Base-by-base conservation (phyloP, 2,329 filamentous ascomycete genomes). In the Dothideomycetes sp. region DNA sequence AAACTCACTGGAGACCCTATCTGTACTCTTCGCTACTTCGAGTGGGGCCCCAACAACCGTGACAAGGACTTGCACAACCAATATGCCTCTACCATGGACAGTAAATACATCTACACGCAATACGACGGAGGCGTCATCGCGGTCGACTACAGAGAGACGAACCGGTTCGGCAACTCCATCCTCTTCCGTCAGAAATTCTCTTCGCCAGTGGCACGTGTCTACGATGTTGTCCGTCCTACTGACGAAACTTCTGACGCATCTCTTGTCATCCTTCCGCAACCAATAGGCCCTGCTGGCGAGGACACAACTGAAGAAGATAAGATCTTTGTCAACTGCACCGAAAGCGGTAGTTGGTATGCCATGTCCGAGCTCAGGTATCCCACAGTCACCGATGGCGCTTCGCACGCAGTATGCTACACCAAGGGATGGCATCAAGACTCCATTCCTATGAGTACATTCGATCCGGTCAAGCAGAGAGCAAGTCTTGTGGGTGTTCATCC, bases 21-120 rank as follows among this genome's bases (percentile, higher is more conserved):
- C 47, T 94, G 87, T 54, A 94, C 85, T 0, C 76, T 98, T 51
- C 88, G 79, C 49, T 98, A 93, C 57, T 83, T 86, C 9, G 91
- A 98, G 60, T 98, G 91, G 91, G 80, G 79, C 1, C 84, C 88
- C 11, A 98, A 98, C 61, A 93, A 82, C 45, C 84, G 80, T 46
- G 89, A 98, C 60, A 76, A 76, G 48, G 91, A 98, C 57, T 76
- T 98, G 5, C 80, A 86, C 53, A 76, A 76, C 35, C 86, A 96
- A 56, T 91, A 96, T 55, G 74, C 74, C 11, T 65, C 70, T 9
- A 86, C 87, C 1, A 80, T 88, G 57, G 88, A 96, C 58, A 80
- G 84, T 50, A 83, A 82, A 46, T 95, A 96, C 62, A 81, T 96
- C 36, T 89, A 89, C 50, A 85, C 82, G 49, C 79, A 80, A 51